phyloP scores from a whole-genome alignment of 768 basidiomycete species.

The Crassisporium funariophilum region DNA sequence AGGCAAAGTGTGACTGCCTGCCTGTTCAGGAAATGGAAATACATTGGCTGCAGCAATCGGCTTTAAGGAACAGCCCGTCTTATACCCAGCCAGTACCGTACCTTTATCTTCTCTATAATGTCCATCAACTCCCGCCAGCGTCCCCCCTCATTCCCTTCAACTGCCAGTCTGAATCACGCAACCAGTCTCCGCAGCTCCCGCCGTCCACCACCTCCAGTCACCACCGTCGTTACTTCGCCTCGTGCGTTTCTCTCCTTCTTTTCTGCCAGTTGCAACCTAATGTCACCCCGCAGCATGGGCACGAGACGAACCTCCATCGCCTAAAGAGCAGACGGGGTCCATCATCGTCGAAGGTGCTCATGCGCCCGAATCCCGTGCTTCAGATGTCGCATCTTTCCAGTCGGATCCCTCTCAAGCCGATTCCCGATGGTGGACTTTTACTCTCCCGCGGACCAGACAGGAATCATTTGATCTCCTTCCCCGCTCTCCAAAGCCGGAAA shows the following conservation, averaged over 20 bases:
- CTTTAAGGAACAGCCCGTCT: too few species aligned
- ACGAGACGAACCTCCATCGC: constrained; percentile 79
- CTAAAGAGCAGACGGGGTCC: constrained; percentile 43
- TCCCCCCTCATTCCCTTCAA: constrained; percentile 36
- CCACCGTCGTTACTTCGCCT: constrained; percentile 66
- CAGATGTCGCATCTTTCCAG: constrained; percentile 55
- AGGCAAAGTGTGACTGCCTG: too few species aligned
- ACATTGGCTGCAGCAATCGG: too few species aligned
- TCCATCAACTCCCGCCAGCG: constrained; percentile 35
- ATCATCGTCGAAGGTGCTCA: constrained; percentile 30
- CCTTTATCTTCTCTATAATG: constrained; percentile 21
- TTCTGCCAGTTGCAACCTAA: constrained; percentile 2
- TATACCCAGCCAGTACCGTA: not conserved
- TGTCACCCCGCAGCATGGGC: constrained; percentile 69
- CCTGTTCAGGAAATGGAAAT: too few species aligned
- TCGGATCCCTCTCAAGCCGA: constrained; percentile 44
- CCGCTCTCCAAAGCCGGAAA: constrained; percentile 31
- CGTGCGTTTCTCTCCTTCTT: constrained; percentile 48
- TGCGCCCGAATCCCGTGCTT: constrained; percentile 43
- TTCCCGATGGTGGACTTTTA: constrained; percentile 79
- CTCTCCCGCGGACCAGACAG: constrained; percentile 50
- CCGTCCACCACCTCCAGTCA: constrained; percentile 45
- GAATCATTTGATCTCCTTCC: constrained; percentile 19
- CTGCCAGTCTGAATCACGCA: constrained; percentile 33
- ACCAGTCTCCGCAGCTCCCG: constrained; percentile 35